phyloP scores from a whole-genome alignment of 345 rosid genomes.

The Salix dunnii region DNA sequence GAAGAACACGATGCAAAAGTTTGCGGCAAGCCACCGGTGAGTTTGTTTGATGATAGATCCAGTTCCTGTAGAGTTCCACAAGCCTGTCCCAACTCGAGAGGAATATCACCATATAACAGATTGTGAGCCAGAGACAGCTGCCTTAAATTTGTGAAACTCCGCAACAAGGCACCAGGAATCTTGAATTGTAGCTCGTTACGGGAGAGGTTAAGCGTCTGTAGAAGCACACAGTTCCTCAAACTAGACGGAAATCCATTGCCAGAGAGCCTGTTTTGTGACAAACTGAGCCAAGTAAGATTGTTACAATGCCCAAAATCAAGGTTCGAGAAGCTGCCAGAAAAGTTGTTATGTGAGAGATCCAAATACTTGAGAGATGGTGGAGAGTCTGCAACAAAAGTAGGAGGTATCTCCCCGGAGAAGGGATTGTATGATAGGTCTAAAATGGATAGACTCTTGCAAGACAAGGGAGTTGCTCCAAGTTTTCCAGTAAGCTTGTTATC shows the following conservation, averaged over 20 bases:
- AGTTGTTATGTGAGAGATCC: conserved; percentile 72
- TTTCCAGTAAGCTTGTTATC: conserved; percentile 56
- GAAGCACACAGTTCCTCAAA: conserved; percentile 46
- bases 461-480: conserved; percentile 30
- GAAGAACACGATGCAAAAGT: conserved; percentile 46
- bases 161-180: conserved; percentile 62
- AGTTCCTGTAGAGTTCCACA: conserved; percentile 56
- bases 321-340: conserved; percentile 54
- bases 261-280: conserved; percentile 60
- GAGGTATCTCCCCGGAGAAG: conserved; percentile 57
- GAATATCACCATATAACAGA: conserved; percentile 58
- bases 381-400: conserved; percentile 37
- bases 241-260: conserved; percentile 48
- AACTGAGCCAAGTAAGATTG: conserved; percentile 50
- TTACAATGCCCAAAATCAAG: conserved; percentile 58
- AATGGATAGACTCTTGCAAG: conserved; percentile 46
- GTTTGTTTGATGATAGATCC: conserved; percentile 69
- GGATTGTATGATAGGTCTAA: conserved; percentile 71
- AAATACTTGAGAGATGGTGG: conserved; percentile 48
- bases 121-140: conserved; percentile 58
- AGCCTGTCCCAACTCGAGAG: conserved; percentile 55
- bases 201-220: conserved; percentile 64
- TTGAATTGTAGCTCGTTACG: conserved; percentile 46
- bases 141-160: conserved; percentile 49
- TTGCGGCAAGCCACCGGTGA: conserved; percentile 58